Evolutionary conservation across 1,284 basidiomycete genomes (phyloP).

Genomic region (Mycosarcoma mackinlayi): DNA sequence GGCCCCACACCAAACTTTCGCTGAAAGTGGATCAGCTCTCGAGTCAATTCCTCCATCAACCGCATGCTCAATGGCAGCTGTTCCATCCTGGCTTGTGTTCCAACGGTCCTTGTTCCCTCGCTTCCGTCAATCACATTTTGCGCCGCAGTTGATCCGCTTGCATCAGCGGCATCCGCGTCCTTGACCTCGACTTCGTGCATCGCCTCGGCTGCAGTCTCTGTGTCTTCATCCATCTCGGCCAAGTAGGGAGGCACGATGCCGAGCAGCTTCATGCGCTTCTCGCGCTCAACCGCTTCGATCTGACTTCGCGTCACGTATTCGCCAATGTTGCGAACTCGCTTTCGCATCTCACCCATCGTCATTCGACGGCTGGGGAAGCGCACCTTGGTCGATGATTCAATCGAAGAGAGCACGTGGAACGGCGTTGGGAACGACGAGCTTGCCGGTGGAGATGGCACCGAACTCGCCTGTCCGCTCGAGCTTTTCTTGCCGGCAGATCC

Average conservation of each 20-base stretch:
- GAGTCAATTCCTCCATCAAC: conserved; percentile 63
- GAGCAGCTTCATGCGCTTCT: conserved; percentile 69
- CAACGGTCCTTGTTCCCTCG: conserved; percentile 5
- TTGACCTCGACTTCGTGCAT: conserved; percentile 18
- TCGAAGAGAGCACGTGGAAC: conserved; percentile 50
- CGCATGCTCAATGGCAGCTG: conserved; percentile 60
- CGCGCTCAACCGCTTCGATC: conserved; percentile 68
- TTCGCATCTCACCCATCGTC: conserved; percentile 96
- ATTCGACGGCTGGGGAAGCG: conserved; percentile 93
- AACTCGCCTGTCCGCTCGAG: conserved; percentile 30
- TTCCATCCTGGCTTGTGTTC: conserved; percentile 7
- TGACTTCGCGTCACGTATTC: conserved; percentile 78
- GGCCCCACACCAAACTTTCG: conserved; percentile 53
- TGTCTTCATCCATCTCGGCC: conserved; percentile 72
- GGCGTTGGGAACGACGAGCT: conserved; percentile 76
- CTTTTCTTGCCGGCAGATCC: conserved; percentile 18
- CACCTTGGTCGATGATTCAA: conserved; percentile 89
- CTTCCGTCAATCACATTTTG: conserved; percentile 72
- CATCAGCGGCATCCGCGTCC: not conserved
- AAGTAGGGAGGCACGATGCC: conserved; percentile 72
- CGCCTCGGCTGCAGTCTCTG: conserved; percentile 77
- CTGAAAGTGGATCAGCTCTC: conserved; percentile 63
- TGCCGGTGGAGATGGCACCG: conserved; percentile 24
- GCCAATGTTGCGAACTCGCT: conserved; percentile 87
- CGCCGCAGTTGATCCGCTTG: not conserved